Percentiles rank a stretch among this genome's conserved stretches.
phyloP scores from a whole-genome alignment of 2,329 filamentous ascomycete species.

The Gaeumannomyces sp. region DNA sequence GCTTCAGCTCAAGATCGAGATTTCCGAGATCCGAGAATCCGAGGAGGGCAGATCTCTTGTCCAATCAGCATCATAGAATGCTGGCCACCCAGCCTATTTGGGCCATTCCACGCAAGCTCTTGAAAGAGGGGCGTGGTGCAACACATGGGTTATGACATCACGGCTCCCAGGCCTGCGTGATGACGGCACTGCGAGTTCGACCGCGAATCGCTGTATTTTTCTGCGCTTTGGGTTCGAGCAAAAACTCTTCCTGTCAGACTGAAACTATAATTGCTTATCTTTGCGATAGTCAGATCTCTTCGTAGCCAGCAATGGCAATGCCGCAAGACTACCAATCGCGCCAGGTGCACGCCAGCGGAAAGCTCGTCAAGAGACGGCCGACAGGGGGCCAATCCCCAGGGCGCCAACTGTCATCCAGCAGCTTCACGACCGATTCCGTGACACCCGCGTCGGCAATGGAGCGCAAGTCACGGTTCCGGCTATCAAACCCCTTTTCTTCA shows the following conservation, averaged over 20 bases:
- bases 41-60: neutral
- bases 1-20: neutral
- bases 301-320: constrained; percentile 1
- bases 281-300: neutral
- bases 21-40: neutral
- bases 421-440: neutral
- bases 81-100: neutral
- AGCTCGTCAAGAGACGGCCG: constrained; percentile 6
- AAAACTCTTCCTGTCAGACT: neutral
- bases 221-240: no score
- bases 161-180: neutral
- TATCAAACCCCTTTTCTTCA: constrained; percentile 6
- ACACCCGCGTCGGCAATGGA: neutral
- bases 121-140: no score
- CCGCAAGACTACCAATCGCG: constrained; percentile 5
- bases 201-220: no score
- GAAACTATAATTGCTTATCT: neutral
- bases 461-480: constrained; percentile 3
- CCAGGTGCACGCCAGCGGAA: constrained; percentile 1
- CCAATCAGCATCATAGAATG: neutral
- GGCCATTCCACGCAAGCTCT: neutral
- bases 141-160: neutral
- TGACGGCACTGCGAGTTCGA: neutral
- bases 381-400: neutral
- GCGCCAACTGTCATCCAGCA: neutral